Percentiles rank a stretch among this genome's conserved stretches.
These are phyloP conservation scores for Oropetium thomaeum DNA, from an alignment of 176 grass and related monocot genomes.

Conservation along the genomic window DNA sequence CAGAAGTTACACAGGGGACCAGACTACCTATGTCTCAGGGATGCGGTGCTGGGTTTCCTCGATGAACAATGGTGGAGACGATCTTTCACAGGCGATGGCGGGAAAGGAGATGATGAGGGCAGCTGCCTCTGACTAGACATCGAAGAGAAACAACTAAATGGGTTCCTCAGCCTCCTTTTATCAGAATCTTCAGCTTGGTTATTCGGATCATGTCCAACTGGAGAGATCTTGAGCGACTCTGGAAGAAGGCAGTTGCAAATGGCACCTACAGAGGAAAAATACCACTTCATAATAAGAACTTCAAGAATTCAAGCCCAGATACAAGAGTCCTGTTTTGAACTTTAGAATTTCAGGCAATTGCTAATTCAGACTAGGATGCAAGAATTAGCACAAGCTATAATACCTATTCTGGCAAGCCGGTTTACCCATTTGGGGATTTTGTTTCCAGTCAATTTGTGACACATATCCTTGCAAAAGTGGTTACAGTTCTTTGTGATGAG, in stretches of 20 bases:
- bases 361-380: background rate
- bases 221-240: conserved; percentile 79
- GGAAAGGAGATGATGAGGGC: conserved; percentile 58
- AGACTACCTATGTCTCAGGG: conserved; percentile 48
- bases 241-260: conserved; percentile 93
- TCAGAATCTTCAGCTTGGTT: conserved; percentile 68
- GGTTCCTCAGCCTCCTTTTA: conserved; percentile 60
- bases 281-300: background rate
- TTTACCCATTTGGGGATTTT: conserved; percentile 94
- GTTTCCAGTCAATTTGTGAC: conserved; percentile 81
- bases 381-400: background rate
- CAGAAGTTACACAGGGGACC: conserved; percentile 27
- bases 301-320: background rate
- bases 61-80: conserved; percentile 37
- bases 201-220: conserved; percentile 66
- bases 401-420: conserved; percentile 95
- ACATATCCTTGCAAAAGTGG: conserved; percentile 96
- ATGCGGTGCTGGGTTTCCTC: conserved; percentile 25
- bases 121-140: conserved; percentile 74
- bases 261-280: conserved; percentile 45
- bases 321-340: background rate
- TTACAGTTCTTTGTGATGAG: conserved; percentile 97
- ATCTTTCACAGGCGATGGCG: conserved; percentile 58
- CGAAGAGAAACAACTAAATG: conserved; percentile 86
- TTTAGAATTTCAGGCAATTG: background rate